A percentile compares a stretch with the other conserved stretches of the same genome.
These are phyloP conservation scores for Iberis pinnata DNA, from an alignment of 345 rosid genomes.

Conservation along the genomic window DNA sequence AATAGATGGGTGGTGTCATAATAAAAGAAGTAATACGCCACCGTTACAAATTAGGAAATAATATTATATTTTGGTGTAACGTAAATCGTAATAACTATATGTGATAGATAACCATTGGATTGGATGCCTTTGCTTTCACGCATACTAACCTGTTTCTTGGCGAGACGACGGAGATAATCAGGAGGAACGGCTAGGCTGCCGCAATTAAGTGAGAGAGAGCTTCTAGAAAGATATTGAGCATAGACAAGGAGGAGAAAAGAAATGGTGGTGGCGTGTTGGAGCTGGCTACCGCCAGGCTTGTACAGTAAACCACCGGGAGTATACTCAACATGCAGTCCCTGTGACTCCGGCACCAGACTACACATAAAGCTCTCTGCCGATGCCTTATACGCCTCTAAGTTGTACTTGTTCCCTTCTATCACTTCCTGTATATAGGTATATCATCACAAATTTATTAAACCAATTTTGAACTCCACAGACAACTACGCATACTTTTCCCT, in stretches of 20 bases:
- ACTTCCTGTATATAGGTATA: slow-evolving; percentile 82
- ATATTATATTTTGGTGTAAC: too few relatives aligned
- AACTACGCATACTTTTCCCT: too few relatives aligned
- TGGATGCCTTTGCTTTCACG: too few relatives aligned
- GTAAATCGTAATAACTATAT: too few relatives aligned
- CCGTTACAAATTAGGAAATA: too few relatives aligned
- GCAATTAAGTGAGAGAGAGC: slow-evolving; percentile 58
- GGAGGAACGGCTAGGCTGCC: slow-evolving; percentile 48
- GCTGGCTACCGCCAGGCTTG: slow-evolving; percentile 95
- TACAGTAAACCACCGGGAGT: slow-evolving; percentile 87
- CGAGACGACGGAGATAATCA: slow-evolving; percentile 54
- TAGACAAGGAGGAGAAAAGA: slow-evolving; percentile 83
- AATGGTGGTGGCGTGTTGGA: slow-evolving; percentile 84
- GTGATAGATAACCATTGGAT: too few relatives aligned
- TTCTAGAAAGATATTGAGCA: slow-evolving; percentile 62
- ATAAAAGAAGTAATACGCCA: too few relatives aligned
- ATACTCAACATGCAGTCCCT: slow-evolving; percentile 61
- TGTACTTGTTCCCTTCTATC: slow-evolving; percentile 49
- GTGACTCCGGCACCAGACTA: slow-evolving; percentile 66
- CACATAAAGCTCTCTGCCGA: slow-evolving; percentile 98
- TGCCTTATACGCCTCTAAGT: slow-evolving; percentile 68
- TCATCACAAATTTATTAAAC: neutral
- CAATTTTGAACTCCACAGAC: too few relatives aligned
- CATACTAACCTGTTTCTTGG: slow-evolving; percentile 68
- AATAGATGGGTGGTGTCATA: too few relatives aligned